Evolutionary conservation across 2,329 filamentous ascomycete genomes (phyloP), one percentile per base, ranked within the genome.

Genomic region (Hypoxylon sp.): DNA sequence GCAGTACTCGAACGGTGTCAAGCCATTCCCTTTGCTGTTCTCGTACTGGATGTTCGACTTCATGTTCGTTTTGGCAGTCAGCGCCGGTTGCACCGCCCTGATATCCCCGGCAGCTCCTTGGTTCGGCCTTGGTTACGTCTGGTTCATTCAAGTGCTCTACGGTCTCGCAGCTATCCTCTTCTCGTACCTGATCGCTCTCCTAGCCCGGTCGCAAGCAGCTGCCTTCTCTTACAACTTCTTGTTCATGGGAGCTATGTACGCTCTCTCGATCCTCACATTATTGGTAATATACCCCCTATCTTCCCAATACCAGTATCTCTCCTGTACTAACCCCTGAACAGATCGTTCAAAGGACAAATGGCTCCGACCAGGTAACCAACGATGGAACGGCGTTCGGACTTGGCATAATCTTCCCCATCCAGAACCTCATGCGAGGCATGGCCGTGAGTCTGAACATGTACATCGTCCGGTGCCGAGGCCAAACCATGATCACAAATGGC

Each of bases 1-100:
- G 27, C 88, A 91, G 74, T 91, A 90, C 78, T 90, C 87, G 69
- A 92, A 91, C 71, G 89, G 89, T 29, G 87, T 91, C 32, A 81
- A 88, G 27, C 84, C 86, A 2, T 79, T 86, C 3, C 87, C 88
- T 1, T 76, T 91, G 2, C 90, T 89, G 87, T 76, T 88, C 6
- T 88, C 89, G 1, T 90, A 91, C 73, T 82, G 86, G 7, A 71
- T 82, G 4, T 91, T 91, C 74, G 89, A 91, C 76, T 87, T 88
- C 67, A 73, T 84, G 30, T 87, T 90, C 61, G 85, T 90, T 2
- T 62, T 90, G 16, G 47, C 73, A 27, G 67, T 78, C 37, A 69
- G 73, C 14, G 67, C 74, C 14, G 69, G 84, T 2, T 74, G 88
- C 32, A 82, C 85, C 0, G 83, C 85, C 27, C 81, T 86, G 43